Conservation (phyloP, 495 filamentous ascomycete genomes). For the Aspergillus olivimuriae region DNA sequence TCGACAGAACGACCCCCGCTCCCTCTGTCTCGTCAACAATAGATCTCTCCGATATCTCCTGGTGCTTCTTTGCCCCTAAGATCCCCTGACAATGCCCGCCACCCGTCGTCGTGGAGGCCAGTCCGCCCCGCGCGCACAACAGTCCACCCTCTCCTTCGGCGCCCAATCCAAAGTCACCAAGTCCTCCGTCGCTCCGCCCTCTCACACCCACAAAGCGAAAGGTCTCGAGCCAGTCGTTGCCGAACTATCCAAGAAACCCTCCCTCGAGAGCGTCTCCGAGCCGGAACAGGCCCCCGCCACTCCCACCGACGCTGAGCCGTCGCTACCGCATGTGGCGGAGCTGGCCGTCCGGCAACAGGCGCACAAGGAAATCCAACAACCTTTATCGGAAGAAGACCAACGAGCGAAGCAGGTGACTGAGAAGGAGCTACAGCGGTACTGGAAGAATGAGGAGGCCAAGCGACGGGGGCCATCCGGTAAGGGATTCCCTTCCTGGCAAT, state of each 20-base stretch:
- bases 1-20: neutral
- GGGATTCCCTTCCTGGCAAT: conserved; percentile 5
- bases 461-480: conserved; percentile 46
- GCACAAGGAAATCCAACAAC: conserved; percentile 33
- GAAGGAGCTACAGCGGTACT: conserved; percentile 63
- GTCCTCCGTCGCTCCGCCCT: conserved; percentile 40
- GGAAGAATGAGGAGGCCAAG: conserved; percentile 58
- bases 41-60: neutral
- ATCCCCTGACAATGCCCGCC: conserved; percentile 53
- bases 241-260: conserved; percentile 29
- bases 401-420: conserved; percentile 55
- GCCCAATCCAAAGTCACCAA: conserved; percentile 68
- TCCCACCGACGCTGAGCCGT: conserved; percentile 16
- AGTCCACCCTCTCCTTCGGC: conserved; percentile 73
- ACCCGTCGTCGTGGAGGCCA: conserved; percentile 53
- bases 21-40: neutral
- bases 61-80: no score
- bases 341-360: conserved; percentile 39
- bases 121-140: conserved; percentile 36
- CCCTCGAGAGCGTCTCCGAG: conserved; percentile 19
- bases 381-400: conserved; percentile 43
- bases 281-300: conserved; percentile 17
- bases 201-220: conserved; percentile 43
- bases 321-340: conserved; percentile 42
- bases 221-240: conserved; percentile 26